phyloP scores from a whole-genome alignment of 2,329 filamentous ascomycete genomes.

The Ceratocystis alfenasii region DNA sequence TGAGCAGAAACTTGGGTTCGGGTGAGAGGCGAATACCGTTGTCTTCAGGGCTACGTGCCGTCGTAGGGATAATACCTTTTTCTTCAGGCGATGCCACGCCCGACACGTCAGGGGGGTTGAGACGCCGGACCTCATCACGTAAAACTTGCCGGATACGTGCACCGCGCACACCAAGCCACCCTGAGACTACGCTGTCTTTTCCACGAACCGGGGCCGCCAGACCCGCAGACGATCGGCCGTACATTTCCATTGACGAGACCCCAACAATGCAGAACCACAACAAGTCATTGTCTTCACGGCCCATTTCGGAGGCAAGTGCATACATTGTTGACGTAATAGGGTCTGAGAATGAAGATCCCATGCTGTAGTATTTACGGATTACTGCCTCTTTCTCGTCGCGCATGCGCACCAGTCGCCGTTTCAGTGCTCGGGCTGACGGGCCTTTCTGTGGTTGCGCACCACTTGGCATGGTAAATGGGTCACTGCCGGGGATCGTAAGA shows the following conservation, averaged over 20 bases:
- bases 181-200: conserved; percentile 48
- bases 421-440: conserved; percentile 55
- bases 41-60: conserved; percentile 78
- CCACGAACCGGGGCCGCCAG: conserved; percentile 49
- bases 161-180: conserved; percentile 72
- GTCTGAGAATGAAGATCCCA: conserved; percentile 85
- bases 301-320: conserved; percentile 84
- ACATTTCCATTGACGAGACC: conserved; percentile 85
- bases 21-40: conserved; percentile 84
- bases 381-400: conserved; percentile 65
- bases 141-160: conserved; percentile 75
- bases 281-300: conserved; percentile 90
- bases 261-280: conserved; percentile 93
- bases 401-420: conserved; percentile 61
- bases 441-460: conserved; percentile 40
- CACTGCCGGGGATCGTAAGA: conserved; percentile 36
- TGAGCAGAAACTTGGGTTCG: conserved; percentile 82
- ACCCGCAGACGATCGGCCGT: conserved; percentile 72
- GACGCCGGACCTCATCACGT: conserved; percentile 81
- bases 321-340: conserved; percentile 92
- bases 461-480: conserved; percentile 42
- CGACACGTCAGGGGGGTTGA: conserved; percentile 64
- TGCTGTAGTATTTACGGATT: conserved; percentile 70
- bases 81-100: conserved; percentile 46
- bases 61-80: conserved; percentile 76